Evolutionary conservation across 208 protist genomes (phyloP).

Genomic region (Tritrichomonas musculus): DNA sequence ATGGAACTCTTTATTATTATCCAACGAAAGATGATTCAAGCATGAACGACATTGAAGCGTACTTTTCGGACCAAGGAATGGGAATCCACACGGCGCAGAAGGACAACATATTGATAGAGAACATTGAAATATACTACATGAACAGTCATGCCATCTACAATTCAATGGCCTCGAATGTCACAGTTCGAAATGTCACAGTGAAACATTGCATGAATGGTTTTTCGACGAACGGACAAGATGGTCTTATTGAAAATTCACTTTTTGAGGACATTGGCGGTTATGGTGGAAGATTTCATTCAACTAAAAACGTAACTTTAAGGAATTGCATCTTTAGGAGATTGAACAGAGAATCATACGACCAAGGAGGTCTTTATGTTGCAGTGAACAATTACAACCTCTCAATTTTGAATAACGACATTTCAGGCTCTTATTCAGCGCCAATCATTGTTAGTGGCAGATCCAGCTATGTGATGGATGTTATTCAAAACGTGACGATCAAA

Average conservation of each 20-base stretch:
- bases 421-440: background rate
- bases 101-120: no score
- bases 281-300: no score
- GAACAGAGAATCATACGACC: background rate
- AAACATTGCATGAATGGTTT: no score
- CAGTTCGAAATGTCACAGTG: background rate
- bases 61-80: background rate
- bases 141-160: background rate
- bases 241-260: no score
- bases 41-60: no score
- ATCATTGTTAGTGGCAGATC: background rate
- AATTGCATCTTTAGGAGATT: background rate
- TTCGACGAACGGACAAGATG: no score
- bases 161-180: no score
- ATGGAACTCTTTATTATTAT: background rate
- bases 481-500: background rate
- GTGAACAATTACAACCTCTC: background rate
- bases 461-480: background rate
- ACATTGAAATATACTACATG: no score
- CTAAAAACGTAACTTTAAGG: background rate
- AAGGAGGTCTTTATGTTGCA: background rate
- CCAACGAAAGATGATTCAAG: background rate
- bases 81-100: background rate
- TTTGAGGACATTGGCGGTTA: no score
- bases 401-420: background rate